Base-by-base conservation (phyloP, 1,284 basidiomycete genomes). In the Sanghuangporus weigelae region DNA sequence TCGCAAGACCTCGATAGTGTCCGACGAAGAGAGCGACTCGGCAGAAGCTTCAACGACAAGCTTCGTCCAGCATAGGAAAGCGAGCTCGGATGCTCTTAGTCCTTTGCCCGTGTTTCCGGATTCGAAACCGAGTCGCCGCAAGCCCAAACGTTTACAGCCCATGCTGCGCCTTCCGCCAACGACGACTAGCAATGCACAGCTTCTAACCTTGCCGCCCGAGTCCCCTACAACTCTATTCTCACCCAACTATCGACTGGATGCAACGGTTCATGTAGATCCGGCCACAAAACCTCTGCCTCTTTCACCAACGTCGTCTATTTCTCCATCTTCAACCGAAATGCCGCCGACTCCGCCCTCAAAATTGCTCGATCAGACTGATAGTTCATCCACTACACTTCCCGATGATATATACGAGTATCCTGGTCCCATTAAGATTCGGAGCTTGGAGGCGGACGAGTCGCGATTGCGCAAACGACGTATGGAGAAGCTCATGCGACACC, bases 401-500 rank as follows among this genome's bases (percentile, higher is more conserved):
- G 60, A 50, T 35, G 57, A 63, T 7, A 16, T 54, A 38, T 19
- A 16, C 14, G 7, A 26, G 23, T 54, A 54, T 38, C 54, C n/a
- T 36, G 36, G 38, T 51, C 3, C 23, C 23, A 26, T n/a, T 12
- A 19, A 7, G 16, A 38, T 38, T 21, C 19, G 8, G n/a, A 35
- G 57, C 10, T 31, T 12, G 40, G 51, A 54, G 10, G 36, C 14
- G 14, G 46, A 58, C 23, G 64, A 65, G 26, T 38, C 55, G 1
- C 60, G 64, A 40, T 21, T 59, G 16, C 64, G 64, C 38, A 65
- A 63, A 39, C 46, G 60, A 16, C 53, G 62, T 3, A 63, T 66
- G 61, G 62, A 63, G 14, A 66, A 66, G 31, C 62, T 66, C 16
- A 66, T 57, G 57, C 53, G 65, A 16, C 62, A 66, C 57, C 60